Conservation (phyloP, 805 yeast species). For the Saccharomycopsis oosterbeekiorum region DNA sequence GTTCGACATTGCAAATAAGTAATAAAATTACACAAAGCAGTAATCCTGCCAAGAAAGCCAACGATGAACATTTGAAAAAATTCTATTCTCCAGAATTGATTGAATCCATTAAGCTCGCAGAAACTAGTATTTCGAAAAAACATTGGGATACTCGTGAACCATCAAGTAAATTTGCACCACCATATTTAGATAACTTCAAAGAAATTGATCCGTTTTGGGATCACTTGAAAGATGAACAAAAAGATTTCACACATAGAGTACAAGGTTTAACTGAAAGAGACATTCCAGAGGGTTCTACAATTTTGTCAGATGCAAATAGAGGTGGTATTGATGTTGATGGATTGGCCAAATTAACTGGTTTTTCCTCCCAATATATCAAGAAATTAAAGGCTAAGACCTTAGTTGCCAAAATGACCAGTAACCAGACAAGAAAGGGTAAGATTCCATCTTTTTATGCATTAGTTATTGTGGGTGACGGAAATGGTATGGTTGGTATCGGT, state of each 20-base stretch:
- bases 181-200: constrained; percentile 60
- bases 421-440: constrained; percentile 89
- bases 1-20: not conserved
- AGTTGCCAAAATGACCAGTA: constrained; percentile 70
- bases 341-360: constrained; percentile 55
- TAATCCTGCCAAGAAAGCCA: not conserved
- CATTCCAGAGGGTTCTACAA: constrained; percentile 37
- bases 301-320: constrained; percentile 20
- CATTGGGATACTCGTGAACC: constrained; percentile 39
- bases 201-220: constrained; percentile 72
- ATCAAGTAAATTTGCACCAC: constrained; percentile 54
- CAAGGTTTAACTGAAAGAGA: constrained; percentile 47
- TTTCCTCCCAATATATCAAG: constrained; percentile 50
- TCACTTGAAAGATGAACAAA: constrained; percentile 37
- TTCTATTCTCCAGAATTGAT: constrained; percentile 77
- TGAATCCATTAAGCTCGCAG: constrained; percentile 75
- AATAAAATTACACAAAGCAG: not conserved
- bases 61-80: constrained; percentile 34
- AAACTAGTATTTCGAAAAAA: constrained; percentile 58
- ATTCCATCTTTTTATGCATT: constrained; percentile 72
- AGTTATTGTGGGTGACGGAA: constrained; percentile 85
- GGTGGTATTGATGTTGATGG: constrained; percentile 23
- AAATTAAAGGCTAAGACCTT: constrained; percentile 56
- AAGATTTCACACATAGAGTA: constrained; percentile 41
- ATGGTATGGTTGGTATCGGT: constrained; percentile 91